Evolutionary conservation across 1,284 basidiomycete genomes (phyloP), one percentile per base, ranked within the genome.

Genomic region (Ceratobasidium sp.): DNA sequence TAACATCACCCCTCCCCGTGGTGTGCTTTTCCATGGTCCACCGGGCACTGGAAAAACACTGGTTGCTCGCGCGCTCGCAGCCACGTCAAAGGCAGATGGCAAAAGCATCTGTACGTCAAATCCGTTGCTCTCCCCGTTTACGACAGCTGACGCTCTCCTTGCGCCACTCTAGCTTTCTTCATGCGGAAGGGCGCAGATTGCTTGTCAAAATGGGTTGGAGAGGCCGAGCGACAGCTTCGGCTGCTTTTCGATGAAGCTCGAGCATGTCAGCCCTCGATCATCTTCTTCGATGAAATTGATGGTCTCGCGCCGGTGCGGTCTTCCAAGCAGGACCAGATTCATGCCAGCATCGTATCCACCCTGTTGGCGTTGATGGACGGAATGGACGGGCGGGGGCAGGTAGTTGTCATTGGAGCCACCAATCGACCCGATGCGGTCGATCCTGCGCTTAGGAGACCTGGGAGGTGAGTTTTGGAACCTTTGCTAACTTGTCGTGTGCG

Each of bases 121-220:
- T 76, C 62, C 62, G n/a, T 45, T 33, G 59, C 22, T 71, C 29
- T 60, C 62, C 44, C 27, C 51, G 22, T 45, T 11, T 73, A 4
- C 9, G 45, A 72, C 15, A 65, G 59, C 65, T 36, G n/a, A 75
- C 57, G 65, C 24, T 75, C 27, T 76, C 33, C 54, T 50, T 71
- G 22, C 72, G 59, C 27, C 64, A 51, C 62, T 51, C 1, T 78
- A 96, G 94, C 96, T 1, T 99, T 99, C 86, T 99, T 98, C 87
- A 99, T 99, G 98, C 93, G 98, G 64, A 99, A 99, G 84, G 98
- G 98, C 50, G 98, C 98, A 27, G 98, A 99, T 82, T 96, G 95
- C 79, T 87, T 99, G 31, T 98, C 96, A 7, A 99, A 99, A 84
- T 99, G 98, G 98, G 97, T 99, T 14, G 98, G 98, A 75, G 98